Conservation (phyloP, 139 green algal species). For the Chlamydomonas asymmetrica region DNA sequence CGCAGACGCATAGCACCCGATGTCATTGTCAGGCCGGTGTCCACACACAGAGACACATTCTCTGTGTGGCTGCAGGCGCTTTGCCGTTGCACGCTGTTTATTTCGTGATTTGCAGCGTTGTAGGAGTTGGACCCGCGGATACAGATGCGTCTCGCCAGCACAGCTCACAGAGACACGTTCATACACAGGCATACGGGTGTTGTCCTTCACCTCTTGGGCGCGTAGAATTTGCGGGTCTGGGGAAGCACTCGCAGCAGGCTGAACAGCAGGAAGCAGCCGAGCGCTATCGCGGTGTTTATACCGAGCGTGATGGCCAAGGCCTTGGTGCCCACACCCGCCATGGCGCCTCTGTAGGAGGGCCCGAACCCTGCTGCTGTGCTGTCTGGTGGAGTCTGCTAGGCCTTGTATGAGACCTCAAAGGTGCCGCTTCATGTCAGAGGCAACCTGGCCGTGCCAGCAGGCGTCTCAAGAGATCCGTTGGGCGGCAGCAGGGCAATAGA, state of each 20-base stretch:
- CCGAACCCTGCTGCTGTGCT: no score
- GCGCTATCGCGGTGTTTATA: constrained; percentile 34
- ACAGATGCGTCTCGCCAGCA: background rate
- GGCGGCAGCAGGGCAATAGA: no score
- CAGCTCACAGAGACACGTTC: no score
- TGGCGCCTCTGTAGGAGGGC: no score
- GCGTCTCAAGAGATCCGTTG: no score
- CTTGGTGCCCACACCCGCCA: no score
- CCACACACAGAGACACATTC: background rate
- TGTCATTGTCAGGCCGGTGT: no score
- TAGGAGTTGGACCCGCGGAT: background rate
- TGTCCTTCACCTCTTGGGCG: constrained; percentile 25
- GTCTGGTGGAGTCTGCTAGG: no score
- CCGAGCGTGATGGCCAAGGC: constrained; percentile 29
- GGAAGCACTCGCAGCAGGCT: constrained; percentile 30
- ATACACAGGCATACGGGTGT: background rate
- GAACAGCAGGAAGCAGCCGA: constrained; percentile 29
- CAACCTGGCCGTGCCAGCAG: no score
- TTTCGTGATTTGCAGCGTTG: no score
- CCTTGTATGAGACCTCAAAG: no score
- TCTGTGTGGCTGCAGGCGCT: background rate
- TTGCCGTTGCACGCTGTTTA: background rate
- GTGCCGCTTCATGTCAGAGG: no score
- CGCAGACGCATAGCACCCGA: background rate
- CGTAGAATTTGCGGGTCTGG: constrained; percentile 44